These are phyloP conservation scores for Aspergillus carlsbadensis DNA, from an alignment of 495 filamentous ascomycete species.

Conservation along the genomic window DNA sequence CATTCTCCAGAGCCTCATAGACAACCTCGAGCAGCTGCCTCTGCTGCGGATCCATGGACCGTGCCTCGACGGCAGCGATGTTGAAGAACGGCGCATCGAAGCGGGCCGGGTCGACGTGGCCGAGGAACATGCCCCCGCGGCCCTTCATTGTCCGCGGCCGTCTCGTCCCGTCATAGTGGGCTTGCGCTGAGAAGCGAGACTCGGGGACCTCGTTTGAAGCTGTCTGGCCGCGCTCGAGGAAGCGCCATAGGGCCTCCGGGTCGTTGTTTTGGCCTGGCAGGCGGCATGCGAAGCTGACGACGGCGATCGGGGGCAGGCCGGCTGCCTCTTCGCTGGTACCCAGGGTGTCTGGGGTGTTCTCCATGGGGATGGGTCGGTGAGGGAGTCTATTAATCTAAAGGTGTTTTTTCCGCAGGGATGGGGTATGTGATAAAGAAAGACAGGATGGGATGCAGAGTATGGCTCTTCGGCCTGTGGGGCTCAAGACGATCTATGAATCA, in stretches of 20 bases:
- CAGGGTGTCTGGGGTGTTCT: no score
- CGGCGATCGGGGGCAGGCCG: background rate
- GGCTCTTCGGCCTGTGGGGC: no score
- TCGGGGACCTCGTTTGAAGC: background rate
- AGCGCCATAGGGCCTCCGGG: constrained; percentile 1
- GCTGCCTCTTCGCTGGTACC: background rate
- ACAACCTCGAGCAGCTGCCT: constrained; percentile 46
- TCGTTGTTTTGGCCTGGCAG: constrained; percentile 6
- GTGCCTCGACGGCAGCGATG: background rate
- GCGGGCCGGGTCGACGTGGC: background rate
- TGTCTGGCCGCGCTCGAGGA: constrained; percentile 1
- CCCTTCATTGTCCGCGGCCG: background rate
- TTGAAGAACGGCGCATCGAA: constrained; percentile 11
- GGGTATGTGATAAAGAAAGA: no score
- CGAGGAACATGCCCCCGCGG: constrained; percentile 15
- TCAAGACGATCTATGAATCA: no score
- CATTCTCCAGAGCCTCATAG: constrained; percentile 53
- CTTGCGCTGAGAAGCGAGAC: background rate
- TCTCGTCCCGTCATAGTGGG: constrained; percentile 7
- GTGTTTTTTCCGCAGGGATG: no score
- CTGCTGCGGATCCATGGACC: background rate
- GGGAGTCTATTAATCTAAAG: no score
- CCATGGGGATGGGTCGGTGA: background rate
- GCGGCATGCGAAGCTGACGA: constrained; percentile 11
- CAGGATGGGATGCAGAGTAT: no score